Evolutionary conservation across 2,329 filamentous ascomycete genomes (phyloP).

Genomic region (Colletotrichum sublineola): DNA sequence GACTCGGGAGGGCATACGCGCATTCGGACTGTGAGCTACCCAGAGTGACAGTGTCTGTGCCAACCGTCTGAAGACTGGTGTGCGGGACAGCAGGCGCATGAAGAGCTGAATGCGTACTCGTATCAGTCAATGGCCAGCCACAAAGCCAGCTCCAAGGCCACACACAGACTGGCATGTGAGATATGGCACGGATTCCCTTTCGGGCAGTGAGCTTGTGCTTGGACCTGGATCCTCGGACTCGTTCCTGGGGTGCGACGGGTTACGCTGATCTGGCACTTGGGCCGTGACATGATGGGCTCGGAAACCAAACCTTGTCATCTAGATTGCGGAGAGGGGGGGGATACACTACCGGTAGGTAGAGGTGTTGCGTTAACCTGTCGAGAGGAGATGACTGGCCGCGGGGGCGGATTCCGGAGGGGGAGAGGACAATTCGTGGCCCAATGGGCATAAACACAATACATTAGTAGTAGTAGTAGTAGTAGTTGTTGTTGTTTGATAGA

Average conservation of each 20-base stretch:
- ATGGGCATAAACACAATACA: not conserved
- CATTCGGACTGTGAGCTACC: not conserved
- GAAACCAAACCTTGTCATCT: conserved; percentile 22
- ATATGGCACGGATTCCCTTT: not conserved
- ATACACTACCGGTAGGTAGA: not conserved
- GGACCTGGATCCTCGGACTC: conserved; percentile 27
- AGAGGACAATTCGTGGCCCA: no score
- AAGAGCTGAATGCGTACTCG: not conserved
- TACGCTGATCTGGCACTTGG: conserved; percentile 23
- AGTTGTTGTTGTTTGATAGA: not conserved
- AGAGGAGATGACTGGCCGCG: not conserved
- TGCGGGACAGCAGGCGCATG: not conserved
- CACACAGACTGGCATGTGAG: not conserved
- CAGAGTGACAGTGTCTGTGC: not conserved
- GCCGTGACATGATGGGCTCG: conserved; percentile 7
- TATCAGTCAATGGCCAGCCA: not conserved
- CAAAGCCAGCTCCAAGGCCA: not conserved
- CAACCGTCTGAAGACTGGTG: not conserved
- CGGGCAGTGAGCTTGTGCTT: conserved; percentile 30
- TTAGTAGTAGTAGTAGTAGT: no score
- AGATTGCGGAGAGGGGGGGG: not conserved
- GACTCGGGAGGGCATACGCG: not conserved
- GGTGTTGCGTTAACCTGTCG: not conserved
- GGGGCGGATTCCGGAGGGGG: not conserved
- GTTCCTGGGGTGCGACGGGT: not conserved